phyloP scores from a whole-genome alignment of 495 filamentous ascomycete species.

The Lasiosphaeria miniovina region DNA sequence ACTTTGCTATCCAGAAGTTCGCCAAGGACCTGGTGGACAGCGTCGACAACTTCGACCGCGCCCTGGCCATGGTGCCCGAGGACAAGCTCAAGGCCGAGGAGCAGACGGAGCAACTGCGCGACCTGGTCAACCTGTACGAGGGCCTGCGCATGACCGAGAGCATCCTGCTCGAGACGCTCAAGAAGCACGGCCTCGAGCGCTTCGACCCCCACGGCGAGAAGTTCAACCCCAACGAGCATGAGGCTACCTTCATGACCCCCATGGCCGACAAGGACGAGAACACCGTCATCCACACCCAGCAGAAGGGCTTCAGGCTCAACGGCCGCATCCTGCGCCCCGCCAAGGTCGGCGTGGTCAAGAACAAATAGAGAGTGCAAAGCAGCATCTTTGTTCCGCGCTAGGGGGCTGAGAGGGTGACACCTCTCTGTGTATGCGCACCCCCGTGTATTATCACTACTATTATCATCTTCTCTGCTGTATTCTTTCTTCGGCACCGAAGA shows the following conservation, averaged over 20 bases:
- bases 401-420: too few species aligned
- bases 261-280: slow-evolving; percentile 82
- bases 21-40: slow-evolving; percentile 89
- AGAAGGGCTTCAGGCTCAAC: slow-evolving; percentile 91
- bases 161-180: slow-evolving; percentile 82
- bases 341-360: slow-evolving; percentile 89
- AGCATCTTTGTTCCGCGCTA: too few species aligned
- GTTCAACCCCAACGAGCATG: slow-evolving; percentile 95
- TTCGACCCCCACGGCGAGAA: slow-evolving; percentile 75
- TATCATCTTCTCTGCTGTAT: neutral
- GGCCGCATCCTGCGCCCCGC: slow-evolving; percentile 85
- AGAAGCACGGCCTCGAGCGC: slow-evolving; percentile 91
- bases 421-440: neutral
- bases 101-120: slow-evolving; percentile 56
- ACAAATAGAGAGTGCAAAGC: slow-evolving; percentile 31
- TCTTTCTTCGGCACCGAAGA: neutral
- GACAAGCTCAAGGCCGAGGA: slow-evolving; percentile 60
- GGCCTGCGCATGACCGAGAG: slow-evolving; percentile 92
- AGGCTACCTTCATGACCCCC: slow-evolving; percentile 91
- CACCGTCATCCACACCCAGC: slow-evolving; percentile 85
- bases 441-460: neutral
- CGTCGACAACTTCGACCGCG: slow-evolving; percentile 96
- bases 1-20: slow-evolving; percentile 94
- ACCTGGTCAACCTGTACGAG: slow-evolving; percentile 76
- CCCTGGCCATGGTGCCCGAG: slow-evolving; percentile 71